Evolutionary conservation across 768 basidiomycete species (phyloP).

Genomic region (Hygrocybe punicea): DNA sequence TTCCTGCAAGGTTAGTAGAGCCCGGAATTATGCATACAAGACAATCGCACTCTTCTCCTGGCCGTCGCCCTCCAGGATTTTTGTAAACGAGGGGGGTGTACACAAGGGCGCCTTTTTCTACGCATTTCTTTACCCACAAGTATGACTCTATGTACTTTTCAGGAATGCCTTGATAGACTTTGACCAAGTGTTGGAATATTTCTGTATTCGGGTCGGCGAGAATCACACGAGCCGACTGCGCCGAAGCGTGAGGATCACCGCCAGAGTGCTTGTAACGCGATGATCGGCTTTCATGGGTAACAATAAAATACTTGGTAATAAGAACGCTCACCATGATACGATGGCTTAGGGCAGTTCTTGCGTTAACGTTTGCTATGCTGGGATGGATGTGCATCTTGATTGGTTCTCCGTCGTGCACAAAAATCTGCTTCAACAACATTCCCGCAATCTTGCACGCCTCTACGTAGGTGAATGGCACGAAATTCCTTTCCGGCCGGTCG

Average conservation of each 20-base stretch:
- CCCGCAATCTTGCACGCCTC: constrained; percentile 82
- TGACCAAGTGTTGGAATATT: constrained; percentile 69
- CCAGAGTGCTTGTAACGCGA: constrained; percentile 61
- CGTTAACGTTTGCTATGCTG: constrained; percentile 77
- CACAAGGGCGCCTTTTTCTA: constrained; percentile 59
- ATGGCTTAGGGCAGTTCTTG: constrained; percentile 58
- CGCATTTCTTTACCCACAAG: constrained; percentile 80
- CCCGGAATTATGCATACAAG: background rate
- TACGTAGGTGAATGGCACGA: constrained; percentile 78
- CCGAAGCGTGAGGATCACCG: constrained; percentile 68
- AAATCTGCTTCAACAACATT: constrained; percentile 71
- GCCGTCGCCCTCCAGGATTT: constrained; percentile 75
- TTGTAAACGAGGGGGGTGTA: constrained; percentile 80
- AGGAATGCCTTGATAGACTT: constrained; percentile 63
- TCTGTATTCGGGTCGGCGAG: constrained; percentile 79
- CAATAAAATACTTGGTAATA: background rate
- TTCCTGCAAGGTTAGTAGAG: background rate
- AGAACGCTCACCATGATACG: constrained; percentile 59
- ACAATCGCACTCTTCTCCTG: constrained; percentile 72
- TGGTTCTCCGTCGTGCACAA: constrained; percentile 59
- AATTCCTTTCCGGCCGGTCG: constrained; percentile 71
- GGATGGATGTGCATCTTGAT: constrained; percentile 78
- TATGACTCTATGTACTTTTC: constrained; percentile 79
- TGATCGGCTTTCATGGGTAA: constrained; percentile 1
- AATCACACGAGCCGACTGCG: constrained; percentile 70